phyloP scores from a whole-genome alignment of 441 rosid species.

The Erodium texanum region DNA sequence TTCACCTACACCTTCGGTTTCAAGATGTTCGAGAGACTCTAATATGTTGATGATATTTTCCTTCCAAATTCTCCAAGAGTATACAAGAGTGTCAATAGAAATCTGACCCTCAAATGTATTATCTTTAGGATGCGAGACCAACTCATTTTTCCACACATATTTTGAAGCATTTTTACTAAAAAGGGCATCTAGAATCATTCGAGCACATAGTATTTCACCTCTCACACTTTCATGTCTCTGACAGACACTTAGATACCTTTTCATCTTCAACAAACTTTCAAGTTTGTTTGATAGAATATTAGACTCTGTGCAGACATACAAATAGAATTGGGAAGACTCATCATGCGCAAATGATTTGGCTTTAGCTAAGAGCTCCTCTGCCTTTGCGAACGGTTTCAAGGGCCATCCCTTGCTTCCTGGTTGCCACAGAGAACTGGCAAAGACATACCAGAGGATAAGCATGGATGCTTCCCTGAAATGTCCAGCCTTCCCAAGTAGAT shows the following conservation, averaged over 20 bases:
- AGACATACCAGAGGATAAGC: too few species aligned
- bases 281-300: conserved; percentile 24
- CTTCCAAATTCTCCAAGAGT: conserved; percentile 39
- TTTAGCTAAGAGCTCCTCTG: too few species aligned
- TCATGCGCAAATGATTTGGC: conserved; percentile 28
- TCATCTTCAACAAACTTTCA: conserved; percentile 18
- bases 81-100: conserved; percentile 25
- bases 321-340: conserved; percentile 21
- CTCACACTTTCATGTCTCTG: conserved; percentile 21
- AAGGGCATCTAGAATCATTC: conserved; percentile 40
- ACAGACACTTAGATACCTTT: conserved; percentile 23
- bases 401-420: too few species aligned
- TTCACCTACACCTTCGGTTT: conserved; percentile 13
- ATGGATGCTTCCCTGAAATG: too few species aligned
- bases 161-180: conserved; percentile 16
- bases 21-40: conserved; percentile 19
- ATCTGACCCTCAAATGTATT: too few species aligned
- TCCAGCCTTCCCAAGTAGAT: too few species aligned
- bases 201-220: conserved; percentile 32
- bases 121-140: conserved; percentile 25
- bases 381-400: too few species aligned
- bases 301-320: conserved; percentile 25
- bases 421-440: too few species aligned
- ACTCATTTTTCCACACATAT: conserved; percentile 28
- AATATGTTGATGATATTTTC: conserved; percentile 27